phyloP scores from a whole-genome alignment of 257 asterid genomes.

The Gynochthodes officinalis region DNA sequence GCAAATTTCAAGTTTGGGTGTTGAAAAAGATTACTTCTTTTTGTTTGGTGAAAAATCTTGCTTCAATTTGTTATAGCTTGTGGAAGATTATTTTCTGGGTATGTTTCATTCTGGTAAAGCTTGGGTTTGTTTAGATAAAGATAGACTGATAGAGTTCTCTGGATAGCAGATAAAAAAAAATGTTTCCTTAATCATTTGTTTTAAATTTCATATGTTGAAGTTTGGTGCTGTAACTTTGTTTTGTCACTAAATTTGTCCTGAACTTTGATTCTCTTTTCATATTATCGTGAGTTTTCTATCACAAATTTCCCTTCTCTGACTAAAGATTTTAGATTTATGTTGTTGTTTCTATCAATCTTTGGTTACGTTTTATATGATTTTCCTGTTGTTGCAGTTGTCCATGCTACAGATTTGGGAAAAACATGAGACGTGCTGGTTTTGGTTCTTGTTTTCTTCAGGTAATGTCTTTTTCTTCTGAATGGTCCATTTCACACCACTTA shows the following conservation, averaged over 20 bases:
- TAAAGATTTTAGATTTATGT: constrained; percentile 10
- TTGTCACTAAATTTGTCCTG: neutral
- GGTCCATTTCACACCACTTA: neutral
- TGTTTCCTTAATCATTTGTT: neutral
- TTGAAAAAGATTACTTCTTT: neutral
- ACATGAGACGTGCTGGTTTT: constrained; percentile 89
- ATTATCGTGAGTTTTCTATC: constrained; percentile 1
- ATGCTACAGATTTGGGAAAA: constrained; percentile 93
- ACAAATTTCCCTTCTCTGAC: neutral
- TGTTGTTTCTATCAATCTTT: constrained; percentile 4
- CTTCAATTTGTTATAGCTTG: neutral
- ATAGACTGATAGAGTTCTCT: neutral
- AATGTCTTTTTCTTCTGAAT: constrained; percentile 13
- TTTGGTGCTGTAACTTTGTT: neutral
- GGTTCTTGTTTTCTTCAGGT: constrained; percentile 95
- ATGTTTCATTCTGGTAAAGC: neutral
- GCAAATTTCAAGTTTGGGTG: neutral
- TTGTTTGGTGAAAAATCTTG: neutral
- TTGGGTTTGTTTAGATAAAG: neutral
- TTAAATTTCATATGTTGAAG: neutral
- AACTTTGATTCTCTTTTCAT: neutral
- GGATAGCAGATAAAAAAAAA: too few relatives aligned
- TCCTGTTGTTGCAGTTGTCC: constrained; percentile 74
- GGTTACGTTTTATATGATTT: constrained; percentile 21
- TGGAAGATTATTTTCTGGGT: neutral